Evolutionary conservation across 2,329 filamentous ascomycete genomes (phyloP), one percentile per base, ranked within the genome.

Genomic region (Hypoxylon sp.): DNA sequence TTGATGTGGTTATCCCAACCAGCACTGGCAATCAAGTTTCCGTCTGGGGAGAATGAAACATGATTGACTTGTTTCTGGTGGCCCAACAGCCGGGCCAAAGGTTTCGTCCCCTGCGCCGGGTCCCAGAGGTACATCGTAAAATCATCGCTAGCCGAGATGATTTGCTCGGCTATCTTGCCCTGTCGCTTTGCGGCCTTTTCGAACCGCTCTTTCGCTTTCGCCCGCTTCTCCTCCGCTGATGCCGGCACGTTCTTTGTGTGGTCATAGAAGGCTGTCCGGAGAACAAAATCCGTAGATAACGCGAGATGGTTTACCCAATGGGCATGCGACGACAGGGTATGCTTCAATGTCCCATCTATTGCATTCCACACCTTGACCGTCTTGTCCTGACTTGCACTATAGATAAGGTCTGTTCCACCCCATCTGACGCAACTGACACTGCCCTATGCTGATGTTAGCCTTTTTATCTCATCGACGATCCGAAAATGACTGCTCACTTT

Each of bases 11-110:
- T 99, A 71, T 99, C 94, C 75, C 93, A 99, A 3, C 88, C 87
- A 6, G 90, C 87, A 26, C 89, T 95, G 6, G 94, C 94, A 63
- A 99, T 91, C 51, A 93, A 81, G 6, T 83, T 79, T 23, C 91
- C 93, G 66, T 97, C 92, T 0, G 93, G 91, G 1, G 91, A 96
- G 73, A 97, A 97, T 0, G 87, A 89, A 36, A 97, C 92, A 68
- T 97, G 90, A 70, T 97, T 97, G 62, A 97, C 92, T 67, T 93
- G 90, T 74, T 97, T 97, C 70, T 97, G 91, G 67, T 99, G 94
- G 2, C 94, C 94, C n/a, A 91, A 74, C 73, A 97, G 82, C 23
- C 91, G 81, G n/a, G 90, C 88, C 3, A 97, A 77, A 0, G 93
- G 92, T 70, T 97, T 97, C 5, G 79, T 89, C 3, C 87, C 86